Evolutionary conservation across 1,139 yeast genomes (phyloP).

Genomic region (Torulaspora globosa): DNA sequence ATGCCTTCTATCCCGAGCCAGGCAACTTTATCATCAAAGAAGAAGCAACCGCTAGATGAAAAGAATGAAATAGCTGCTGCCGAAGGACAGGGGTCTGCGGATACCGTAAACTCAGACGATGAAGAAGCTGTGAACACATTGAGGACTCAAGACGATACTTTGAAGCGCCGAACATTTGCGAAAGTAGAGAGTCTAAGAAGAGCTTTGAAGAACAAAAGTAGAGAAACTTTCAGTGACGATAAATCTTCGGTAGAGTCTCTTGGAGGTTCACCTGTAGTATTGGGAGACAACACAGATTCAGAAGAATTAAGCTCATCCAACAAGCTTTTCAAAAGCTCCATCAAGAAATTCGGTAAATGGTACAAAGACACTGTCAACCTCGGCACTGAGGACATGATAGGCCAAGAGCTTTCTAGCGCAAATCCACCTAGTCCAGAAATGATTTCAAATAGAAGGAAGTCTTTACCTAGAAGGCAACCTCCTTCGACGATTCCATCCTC

Average conservation of each 20-base stretch:
- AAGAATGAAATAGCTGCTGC: not conserved
- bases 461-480: constrained; percentile 23
- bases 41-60: not conserved
- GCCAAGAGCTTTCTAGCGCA: constrained; percentile 6
- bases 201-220: constrained; percentile 11
- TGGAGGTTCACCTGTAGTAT: constrained; percentile 10
- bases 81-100: not conserved
- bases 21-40: not conserved
- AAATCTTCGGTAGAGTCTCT: constrained; percentile 2
- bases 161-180: constrained; percentile 18
- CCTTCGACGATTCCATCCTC: constrained; percentile 9
- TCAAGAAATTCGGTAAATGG: constrained; percentile 68
- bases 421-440: constrained; percentile 25
- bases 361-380: constrained; percentile 48
- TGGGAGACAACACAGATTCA: constrained; percentile 23
- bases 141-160: constrained; percentile 6
- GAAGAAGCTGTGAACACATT: constrained; percentile 1
- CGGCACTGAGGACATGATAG: constrained; percentile 11
- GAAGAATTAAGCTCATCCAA: constrained; percentile 34
- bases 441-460: constrained; percentile 34
- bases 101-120: not conserved
- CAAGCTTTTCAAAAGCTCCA: constrained; percentile 43
- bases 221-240: constrained; percentile 16
- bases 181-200: constrained; percentile 16
- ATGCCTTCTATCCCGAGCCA: not conserved